Evolutionary conservation across 2,329 filamentous ascomycete species (phyloP).

Genomic region (Pseudogymnoascus destructans): DNA sequence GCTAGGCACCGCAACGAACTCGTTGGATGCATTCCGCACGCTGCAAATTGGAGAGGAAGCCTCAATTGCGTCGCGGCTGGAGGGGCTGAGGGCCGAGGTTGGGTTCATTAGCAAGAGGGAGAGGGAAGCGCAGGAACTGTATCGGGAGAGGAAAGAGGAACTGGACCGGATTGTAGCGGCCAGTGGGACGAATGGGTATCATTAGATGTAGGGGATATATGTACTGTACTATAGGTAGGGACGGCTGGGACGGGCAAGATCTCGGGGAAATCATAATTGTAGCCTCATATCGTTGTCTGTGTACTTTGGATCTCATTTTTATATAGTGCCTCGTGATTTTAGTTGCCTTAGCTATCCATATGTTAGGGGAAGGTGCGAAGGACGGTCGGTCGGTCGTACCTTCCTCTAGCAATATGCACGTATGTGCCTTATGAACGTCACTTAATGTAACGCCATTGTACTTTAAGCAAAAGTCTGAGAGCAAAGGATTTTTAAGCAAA

Average conservation of each 20-base stretch:
- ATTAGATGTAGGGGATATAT: conserved; percentile 1
- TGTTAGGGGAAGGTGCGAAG: not conserved
- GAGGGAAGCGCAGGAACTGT: conserved; percentile 81
- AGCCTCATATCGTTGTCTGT: not conserved
- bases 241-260: not conserved
- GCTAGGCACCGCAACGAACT: conserved; percentile 57
- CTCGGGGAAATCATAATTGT: not conserved
- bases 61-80: conserved; percentile 58
- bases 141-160: conserved; percentile 65
- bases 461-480: no score
- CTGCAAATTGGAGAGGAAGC: conserved; percentile 70
- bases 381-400: not conserved
- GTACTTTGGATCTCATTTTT: not conserved
- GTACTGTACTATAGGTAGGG: conserved; percentile 1
- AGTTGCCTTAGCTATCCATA: not conserved
- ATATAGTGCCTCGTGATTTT: not conserved
- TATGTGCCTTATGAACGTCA: no score
- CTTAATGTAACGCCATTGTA: no score
- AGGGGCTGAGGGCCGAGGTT: conserved; percentile 69
- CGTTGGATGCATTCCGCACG: conserved; percentile 61
- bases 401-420: no score
- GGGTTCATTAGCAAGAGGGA: conserved; percentile 67
- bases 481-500: no score
- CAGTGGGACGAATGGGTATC: conserved; percentile 4
- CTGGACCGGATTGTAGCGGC: conserved; percentile 33